Conservation (phyloP, 257 asterid species). For the Scutellaria barbata region DNA sequence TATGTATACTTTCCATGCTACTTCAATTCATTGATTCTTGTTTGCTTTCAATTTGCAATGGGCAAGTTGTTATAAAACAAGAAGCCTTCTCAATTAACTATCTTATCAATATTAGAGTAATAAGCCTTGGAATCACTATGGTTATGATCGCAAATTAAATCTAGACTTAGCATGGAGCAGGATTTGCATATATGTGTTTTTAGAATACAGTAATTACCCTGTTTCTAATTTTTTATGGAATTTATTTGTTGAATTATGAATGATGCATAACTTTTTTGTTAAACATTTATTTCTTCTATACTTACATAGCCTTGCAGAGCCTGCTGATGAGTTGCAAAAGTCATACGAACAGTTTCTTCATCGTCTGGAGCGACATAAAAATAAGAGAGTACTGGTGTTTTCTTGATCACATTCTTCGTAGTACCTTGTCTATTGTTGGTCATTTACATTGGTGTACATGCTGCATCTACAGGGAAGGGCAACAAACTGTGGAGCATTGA, state of each 20-base stretch:
- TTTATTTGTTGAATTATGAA: background rate
- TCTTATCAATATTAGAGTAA: background rate
- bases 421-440: constrained; percentile 22
- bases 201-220: background rate
- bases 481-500: constrained; percentile 35
- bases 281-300: constrained; percentile 21
- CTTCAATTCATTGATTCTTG: constrained; percentile 11
- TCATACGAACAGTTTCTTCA: constrained; percentile 82
- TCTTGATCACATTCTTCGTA: constrained; percentile 27
- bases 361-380: constrained; percentile 61
- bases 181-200: constrained; percentile 5
- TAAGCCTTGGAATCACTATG: background rate
- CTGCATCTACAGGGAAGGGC: constrained; percentile 54
- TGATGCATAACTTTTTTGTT: constrained; percentile 7
- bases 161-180: constrained; percentile 13
- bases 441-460: constrained; percentile 30
- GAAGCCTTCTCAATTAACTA: background rate
- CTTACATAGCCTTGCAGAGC: constrained; percentile 85
- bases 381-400: constrained; percentile 70
- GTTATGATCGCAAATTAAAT: background rate
- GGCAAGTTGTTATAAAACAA: background rate
- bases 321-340: constrained; percentile 81
- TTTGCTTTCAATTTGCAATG: constrained; percentile 25
- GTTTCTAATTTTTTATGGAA: background rate
- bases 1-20: background rate